phyloP scores from a whole-genome alignment of 345 rosid species.

The Salix udensis region DNA sequence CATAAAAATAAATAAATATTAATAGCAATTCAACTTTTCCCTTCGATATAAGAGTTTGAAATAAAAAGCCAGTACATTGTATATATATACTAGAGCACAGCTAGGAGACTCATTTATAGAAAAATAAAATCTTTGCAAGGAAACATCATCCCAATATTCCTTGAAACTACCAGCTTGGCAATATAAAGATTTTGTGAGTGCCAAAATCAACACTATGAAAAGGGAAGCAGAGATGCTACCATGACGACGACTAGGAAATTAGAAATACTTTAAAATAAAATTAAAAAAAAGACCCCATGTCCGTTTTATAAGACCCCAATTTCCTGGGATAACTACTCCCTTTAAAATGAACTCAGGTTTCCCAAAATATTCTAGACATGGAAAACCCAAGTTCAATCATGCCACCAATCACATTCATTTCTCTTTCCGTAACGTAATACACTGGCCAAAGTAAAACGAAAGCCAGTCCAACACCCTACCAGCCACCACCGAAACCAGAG shows the following conservation, averaged over 20 bases:
- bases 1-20: not conserved
- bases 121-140: not conserved
- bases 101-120: not conserved
- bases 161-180: conserved; percentile 5
- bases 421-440: conserved; percentile 1
- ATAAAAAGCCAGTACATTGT: not conserved
- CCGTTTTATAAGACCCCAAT: conserved; percentile 13
- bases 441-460: conserved; percentile 4
- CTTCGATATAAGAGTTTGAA: not conserved
- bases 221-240: conserved; percentile 2
- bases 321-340: conserved; percentile 1
- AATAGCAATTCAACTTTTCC: not conserved
- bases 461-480: conserved; percentile 24
- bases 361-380: conserved; percentile 13
- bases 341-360: conserved; percentile 9
- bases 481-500: conserved; percentile 20
- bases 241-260: not conserved
- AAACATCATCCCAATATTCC: conserved; percentile 2
- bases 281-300: not conserved
- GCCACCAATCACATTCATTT: not conserved
- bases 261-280: not conserved
- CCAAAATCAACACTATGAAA: conserved; percentile 20
- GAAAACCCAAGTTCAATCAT: conserved; percentile 15
- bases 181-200: conserved; percentile 10
- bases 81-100: not conserved